Evolutionary conservation across 352 stramenopile species (phyloP).

Genomic region (Phytophthora nicotianae): DNA sequence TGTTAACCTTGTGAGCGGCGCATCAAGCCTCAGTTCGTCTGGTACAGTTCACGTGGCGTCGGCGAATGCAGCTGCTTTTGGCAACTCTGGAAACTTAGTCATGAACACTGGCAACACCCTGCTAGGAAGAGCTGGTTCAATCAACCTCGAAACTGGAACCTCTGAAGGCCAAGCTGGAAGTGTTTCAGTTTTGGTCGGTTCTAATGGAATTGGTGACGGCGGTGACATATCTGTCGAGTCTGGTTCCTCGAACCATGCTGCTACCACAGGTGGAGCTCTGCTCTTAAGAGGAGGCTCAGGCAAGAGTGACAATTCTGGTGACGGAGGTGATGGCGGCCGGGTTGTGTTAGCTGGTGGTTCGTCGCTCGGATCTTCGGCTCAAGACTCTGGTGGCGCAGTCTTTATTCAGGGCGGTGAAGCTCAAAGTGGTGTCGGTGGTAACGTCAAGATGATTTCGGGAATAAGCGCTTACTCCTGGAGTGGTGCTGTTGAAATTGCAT

Average conservation of each 20-base stretch:
- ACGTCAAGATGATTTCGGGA: conserved; percentile 54
- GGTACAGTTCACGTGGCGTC: conserved; percentile 48
- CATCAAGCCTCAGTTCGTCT: conserved; percentile 51
- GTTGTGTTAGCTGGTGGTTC: conserved; percentile 55
- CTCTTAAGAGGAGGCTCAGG: conserved; percentile 54
- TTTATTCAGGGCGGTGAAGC: conserved; percentile 54
- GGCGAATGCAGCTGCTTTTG: conserved; percentile 40
- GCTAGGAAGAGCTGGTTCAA: conserved; percentile 40
- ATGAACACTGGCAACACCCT: conserved; percentile 47
- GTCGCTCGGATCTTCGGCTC: conserved; percentile 54
- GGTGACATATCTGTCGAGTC: conserved; percentile 55
- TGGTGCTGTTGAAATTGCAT: conserved; percentile 52
- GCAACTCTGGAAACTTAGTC: conserved; percentile 45
- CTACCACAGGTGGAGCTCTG: conserved; percentile 57
- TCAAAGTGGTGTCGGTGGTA: conserved; percentile 54
- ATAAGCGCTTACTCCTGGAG: conserved; percentile 56
- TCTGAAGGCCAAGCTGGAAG: conserved; percentile 45
- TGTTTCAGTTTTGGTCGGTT: conserved; percentile 46
- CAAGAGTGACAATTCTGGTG: conserved; percentile 69
- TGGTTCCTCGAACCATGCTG: conserved; percentile 52
- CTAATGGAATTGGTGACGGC: conserved; percentile 53
- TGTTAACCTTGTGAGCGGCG: conserved; percentile 46
- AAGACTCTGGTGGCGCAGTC: conserved; percentile 63
- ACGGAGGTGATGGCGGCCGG: conserved; percentile 70
- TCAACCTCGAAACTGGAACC: conserved; percentile 53